Percentiles rank a stretch among this genome's conserved stretches.
Conservation (phyloP, 2,329 filamentous ascomycete species). For the Fusarium nisikadoi region DNA sequence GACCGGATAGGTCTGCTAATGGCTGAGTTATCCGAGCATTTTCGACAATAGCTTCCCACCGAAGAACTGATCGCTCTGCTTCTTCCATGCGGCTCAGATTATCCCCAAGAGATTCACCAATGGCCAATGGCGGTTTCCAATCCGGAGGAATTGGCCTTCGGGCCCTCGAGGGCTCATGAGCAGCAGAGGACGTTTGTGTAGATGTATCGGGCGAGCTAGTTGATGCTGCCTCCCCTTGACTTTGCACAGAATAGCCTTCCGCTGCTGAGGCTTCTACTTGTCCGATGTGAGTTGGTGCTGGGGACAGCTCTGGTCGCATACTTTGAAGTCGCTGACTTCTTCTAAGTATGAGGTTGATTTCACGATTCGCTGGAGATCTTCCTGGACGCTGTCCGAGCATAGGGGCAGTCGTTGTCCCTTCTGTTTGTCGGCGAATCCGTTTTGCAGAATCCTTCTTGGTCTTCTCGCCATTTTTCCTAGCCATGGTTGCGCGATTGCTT, state of each 20-base stretch:
- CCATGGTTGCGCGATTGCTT: slow-evolving; percentile 6
- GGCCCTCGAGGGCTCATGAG: not conserved
- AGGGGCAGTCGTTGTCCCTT: not conserved
- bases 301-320: not conserved
- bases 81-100: slow-evolving; percentile 39
- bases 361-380: slow-evolving; percentile 30
- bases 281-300: not conserved
- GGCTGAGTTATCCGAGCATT: slow-evolving; percentile 35
- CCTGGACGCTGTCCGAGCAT: slow-evolving; percentile 31
- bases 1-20: slow-evolving; percentile 33
- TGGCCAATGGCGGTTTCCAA: slow-evolving; percentile 40
- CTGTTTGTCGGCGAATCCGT: not conserved
- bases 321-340: slow-evolving; percentile 11
- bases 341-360: slow-evolving; percentile 29
- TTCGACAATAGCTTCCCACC: slow-evolving; percentile 42
- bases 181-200: not conserved
- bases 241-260: not conserved
- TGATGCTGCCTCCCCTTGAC: not conserved
- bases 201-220: not conserved
- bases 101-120: slow-evolving; percentile 38
- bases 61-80: slow-evolving; percentile 37
- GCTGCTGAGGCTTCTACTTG: too few species aligned
- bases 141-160: slow-evolving; percentile 15
- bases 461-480: not conserved
- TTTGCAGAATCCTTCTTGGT: not conserved